Conservation (phyloP, 83 land plant genomes). For the Picea abies region DNA sequence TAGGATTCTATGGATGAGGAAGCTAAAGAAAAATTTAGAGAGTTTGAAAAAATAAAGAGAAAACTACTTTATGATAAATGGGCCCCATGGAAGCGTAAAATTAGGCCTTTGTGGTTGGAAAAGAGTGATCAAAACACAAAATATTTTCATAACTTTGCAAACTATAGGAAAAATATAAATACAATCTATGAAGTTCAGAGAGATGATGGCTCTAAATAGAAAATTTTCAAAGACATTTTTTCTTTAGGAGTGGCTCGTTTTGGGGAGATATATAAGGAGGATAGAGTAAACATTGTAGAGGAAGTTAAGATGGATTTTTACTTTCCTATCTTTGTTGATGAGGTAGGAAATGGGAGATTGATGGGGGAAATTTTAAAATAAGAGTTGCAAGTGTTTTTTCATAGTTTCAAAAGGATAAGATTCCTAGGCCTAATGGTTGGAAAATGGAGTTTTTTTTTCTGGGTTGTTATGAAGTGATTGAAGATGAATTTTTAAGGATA, state of each 20-base stretch:
- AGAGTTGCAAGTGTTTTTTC: no score
- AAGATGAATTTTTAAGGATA: no score
- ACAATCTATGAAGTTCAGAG: background rate
- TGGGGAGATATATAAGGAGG: background rate
- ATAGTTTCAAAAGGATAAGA: no score
- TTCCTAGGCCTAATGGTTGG: no score
- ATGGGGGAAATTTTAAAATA: no score
- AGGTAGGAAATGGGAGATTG: background rate
- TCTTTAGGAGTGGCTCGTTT: background rate
- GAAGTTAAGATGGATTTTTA: background rate
- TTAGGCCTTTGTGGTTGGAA: background rate
- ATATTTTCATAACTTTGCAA: background rate
- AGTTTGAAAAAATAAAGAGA: background rate
- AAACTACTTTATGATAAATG: background rate
- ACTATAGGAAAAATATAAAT: background rate
- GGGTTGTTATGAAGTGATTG: no score
- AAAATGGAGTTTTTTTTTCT: no score
- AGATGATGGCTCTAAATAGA: background rate
- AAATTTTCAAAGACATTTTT: background rate
- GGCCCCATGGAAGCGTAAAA: background rate
- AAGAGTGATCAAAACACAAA: background rate
- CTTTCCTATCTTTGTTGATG: background rate
- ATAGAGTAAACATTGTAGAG: no score
- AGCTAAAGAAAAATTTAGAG: background rate
- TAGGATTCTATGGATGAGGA: background rate